Evolutionary conservation across 108 stramenopile genomes (phyloP), one percentile per base, ranked within the genome.

Genomic region (Cylindrotheca fusiformis): DNA sequence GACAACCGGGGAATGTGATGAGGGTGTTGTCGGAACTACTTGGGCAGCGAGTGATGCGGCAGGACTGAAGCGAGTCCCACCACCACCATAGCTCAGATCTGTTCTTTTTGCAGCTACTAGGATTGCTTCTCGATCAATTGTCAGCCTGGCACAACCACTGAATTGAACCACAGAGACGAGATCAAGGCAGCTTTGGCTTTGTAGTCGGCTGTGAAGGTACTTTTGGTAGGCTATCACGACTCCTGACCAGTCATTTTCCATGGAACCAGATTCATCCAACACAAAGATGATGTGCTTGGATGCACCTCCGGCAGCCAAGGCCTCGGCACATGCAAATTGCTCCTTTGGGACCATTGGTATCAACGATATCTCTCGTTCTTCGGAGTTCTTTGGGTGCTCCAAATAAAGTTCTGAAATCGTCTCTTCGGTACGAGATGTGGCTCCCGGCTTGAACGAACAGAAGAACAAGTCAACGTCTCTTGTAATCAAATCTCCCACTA

Each of bases 101-200:
- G n/a, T n/a, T n/a, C n/a, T 54, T 10, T 4, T 26, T 10, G 81
- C 75, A 24, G 78, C 75, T 24, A 10, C 23, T 30, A 29, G 45
- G 25, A 82, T 54, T 4, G 60, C 4, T 24, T 47, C 14, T 21
- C 41, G 31, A 2, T 54, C 22, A 27, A 80, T 73, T 24, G 83
- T 84, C 19, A 72, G 48, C 48, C 74, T 52, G 25, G 79, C 52
- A 2, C 0, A 0, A 10, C 8, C 10, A 21, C 51, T 33, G 53
- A 84, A 84, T 53, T 84, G 83, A 20, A 84, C 70, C 46, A 84
- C 77, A 4, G 79, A 80, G 2, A 84, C 76, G 14, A 84, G 63
- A 84, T 84, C 83, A 14, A 63, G 49, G 2, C 65, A 57, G 49
- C 57, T 53, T 53, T 84, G 83, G 33, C 65, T 77, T 36, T 77